Evolutionary conservation across 192 early-diverging fungal species (phyloP).

Genomic region (Podila epigama): DNA sequence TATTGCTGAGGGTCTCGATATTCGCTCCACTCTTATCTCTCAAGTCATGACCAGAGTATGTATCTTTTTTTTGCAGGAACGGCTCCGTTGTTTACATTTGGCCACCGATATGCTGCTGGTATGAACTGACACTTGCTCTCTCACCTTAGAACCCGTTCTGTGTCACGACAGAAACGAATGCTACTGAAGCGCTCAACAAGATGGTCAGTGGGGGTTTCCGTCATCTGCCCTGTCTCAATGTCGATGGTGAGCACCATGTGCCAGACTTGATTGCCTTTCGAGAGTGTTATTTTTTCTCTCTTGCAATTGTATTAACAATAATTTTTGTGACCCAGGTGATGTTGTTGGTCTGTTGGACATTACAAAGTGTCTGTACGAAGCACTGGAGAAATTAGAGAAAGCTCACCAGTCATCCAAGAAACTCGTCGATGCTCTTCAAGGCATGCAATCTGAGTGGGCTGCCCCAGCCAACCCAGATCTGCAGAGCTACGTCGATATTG

Average conservation of each 20-base stretch:
- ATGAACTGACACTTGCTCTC: background rate
- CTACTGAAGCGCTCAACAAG: slow-evolving; percentile 80
- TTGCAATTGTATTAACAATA: slow-evolving; percentile 1
- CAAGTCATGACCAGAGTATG: slow-evolving; percentile 78
- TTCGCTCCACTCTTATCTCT: slow-evolving; percentile 66
- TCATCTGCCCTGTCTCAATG: slow-evolving; percentile 61
- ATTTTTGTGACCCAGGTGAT: slow-evolving; percentile 72
- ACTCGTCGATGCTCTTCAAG: slow-evolving; percentile 79
- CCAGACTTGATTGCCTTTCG: background rate
- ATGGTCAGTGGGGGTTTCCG: slow-evolving; percentile 83
- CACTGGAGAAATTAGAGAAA: slow-evolving; percentile 82
- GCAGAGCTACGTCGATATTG: slow-evolving; percentile 68
- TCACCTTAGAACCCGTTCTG: slow-evolving; percentile 69
- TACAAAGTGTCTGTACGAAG: slow-evolving; percentile 84
- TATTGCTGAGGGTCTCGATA: slow-evolving; percentile 76
- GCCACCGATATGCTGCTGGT: background rate
- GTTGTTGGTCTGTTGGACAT: slow-evolving; percentile 84
- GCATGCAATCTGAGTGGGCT: slow-evolving; percentile 78
- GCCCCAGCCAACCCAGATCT: slow-evolving; percentile 61
- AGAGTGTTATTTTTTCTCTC: background rate
- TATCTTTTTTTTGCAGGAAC: too few relatives aligned
- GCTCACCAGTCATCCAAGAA: slow-evolving; percentile 79
- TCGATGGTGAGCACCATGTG: slow-evolving; percentile 15
- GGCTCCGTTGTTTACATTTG: background rate
- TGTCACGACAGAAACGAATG: slow-evolving; percentile 76